Evolutionary conservation across 306 rosid genomes (phyloP), one percentile per base, ranked within the genome.

Genomic region (Lathyrus tuberosus): DNA sequence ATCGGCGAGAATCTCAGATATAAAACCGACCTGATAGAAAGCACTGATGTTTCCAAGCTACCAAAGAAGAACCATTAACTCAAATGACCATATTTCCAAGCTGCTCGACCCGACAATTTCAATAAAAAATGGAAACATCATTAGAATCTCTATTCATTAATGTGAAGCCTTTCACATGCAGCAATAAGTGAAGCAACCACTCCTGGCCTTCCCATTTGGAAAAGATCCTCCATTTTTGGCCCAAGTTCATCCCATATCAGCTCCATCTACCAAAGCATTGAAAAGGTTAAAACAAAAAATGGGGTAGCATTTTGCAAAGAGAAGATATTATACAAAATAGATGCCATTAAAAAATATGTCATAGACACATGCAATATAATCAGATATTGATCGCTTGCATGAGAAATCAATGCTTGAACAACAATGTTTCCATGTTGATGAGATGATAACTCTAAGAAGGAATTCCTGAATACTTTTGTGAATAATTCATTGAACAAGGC

Each of bases 191-290:
- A 86, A 75, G 96, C 95, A 70, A 89, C 85, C 71, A 91, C 96
- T 71, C 97, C 97, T n/a, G 99, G 73, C 80, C 81, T 86, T 82
- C 99, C 95, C 91, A 86, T 83, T 81, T 84, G 77, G 48, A 94
- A 81, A 73, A 94, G 93, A 73, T 74, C 84, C 71, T 76, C 81
- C 70, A 94, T 68, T 52, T 86, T 94, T 33, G 81, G 79, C 65
- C 89, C 95, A 64, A 94, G 93, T 72, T 94, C 97, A 65, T 86
- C 84, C 97, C 96, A 94, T 15, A 88, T 79, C 81, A 87, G 71
- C 77, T 84, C 89, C 95, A 94, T 73, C 97, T 94, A 74, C 42
- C 66, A 61, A 69, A 57, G 46, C 82, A 78, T 69, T 16, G 67
- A 80, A 61, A 24, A 56, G 15, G 11, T 41, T 41, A 70, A 71